Conservation (phyloP, 208 protist genomes). For the Polymyxa betae region DNA sequence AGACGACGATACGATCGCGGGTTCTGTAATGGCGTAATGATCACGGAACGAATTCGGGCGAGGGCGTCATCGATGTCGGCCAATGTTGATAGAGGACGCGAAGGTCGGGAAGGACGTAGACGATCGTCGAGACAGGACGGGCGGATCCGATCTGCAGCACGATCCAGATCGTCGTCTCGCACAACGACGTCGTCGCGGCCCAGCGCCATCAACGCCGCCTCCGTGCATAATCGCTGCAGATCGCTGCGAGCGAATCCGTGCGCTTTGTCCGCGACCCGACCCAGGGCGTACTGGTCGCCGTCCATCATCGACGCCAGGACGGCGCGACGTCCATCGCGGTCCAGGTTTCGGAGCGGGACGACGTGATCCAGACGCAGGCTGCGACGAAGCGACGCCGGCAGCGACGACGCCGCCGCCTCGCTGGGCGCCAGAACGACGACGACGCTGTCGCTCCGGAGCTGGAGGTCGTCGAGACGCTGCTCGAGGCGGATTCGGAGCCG, state of each 20-base stretch:
- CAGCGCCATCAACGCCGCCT: not conserved
- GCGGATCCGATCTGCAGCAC: not conserved
- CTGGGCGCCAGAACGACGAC: not conserved
- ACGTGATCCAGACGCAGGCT: conserved; percentile 38
- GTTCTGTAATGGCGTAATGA: not conserved
- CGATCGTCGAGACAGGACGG: not conserved
- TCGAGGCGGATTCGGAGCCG: not conserved
- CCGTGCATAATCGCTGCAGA: not conserved
- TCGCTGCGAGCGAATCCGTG: not conserved
- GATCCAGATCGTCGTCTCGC: not conserved
- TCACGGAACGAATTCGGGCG: not conserved
- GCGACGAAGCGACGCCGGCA: not conserved
- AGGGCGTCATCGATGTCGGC: not conserved
- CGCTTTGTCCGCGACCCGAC: not conserved
- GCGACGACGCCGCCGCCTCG: not conserved
- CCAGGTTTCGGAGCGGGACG: not conserved
- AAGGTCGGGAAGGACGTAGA: not conserved
- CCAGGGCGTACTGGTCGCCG: not conserved
- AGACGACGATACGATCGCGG: conserved; percentile 73
- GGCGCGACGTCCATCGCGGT: not conserved
- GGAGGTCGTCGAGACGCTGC: not conserved
- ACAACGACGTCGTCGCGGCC: not conserved
- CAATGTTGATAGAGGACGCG: not conserved
- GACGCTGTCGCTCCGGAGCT: not conserved
- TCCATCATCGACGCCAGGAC: not conserved